phyloP scores from a whole-genome alignment of 1,284 basidiomycete species.

The Neonothopanus nambi region DNA sequence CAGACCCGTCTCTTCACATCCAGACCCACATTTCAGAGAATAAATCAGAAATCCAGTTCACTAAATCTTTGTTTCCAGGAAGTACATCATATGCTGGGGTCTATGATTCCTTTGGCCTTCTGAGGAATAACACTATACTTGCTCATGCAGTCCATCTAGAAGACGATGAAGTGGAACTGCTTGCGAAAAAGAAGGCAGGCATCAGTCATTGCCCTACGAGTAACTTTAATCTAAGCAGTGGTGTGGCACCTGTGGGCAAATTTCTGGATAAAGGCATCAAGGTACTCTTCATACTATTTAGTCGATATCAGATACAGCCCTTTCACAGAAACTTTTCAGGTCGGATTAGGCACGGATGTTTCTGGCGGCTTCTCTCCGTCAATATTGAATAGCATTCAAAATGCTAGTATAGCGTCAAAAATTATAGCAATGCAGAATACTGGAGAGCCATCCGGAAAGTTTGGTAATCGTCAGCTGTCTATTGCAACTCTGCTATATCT shows the following conservation, averaged over 20 bases:
- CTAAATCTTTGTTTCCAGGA: conserved; percentile 66
- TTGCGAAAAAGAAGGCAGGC: conserved; percentile 70
- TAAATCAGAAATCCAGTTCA: conserved; percentile 69
- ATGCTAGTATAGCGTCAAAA: conserved; percentile 85
- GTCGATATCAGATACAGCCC: conserved; percentile 9
- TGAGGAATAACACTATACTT: conserved; percentile 81
- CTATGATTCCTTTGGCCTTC: conserved; percentile 80
- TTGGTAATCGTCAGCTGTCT: conserved; percentile 66
- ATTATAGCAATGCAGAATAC: conserved; percentile 51
- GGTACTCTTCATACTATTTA: conserved; percentile 40
- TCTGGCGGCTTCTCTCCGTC: conserved; percentile 88
- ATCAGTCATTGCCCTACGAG: conserved; percentile 93
- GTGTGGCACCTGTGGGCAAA: conserved; percentile 76
- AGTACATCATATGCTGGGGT: conserved; percentile 69
- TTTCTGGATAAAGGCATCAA: conserved; percentile 87
- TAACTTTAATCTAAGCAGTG: conserved; percentile 89
- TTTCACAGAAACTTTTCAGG: conserved; percentile 39
- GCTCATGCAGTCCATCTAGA: conserved; percentile 89
- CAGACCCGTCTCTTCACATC: conserved; percentile 66
- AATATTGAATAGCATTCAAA: conserved; percentile 80
- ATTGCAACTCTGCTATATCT: conserved; percentile 84
- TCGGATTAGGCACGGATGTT: conserved; percentile 89
- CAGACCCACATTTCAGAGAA: conserved; percentile 97
- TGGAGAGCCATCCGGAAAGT: conserved; percentile 31
- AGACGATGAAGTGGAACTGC: conserved; percentile 71